phyloP scores from a whole-genome alignment of 441 rosid species.

The Pelargonium exstipulatum region DNA sequence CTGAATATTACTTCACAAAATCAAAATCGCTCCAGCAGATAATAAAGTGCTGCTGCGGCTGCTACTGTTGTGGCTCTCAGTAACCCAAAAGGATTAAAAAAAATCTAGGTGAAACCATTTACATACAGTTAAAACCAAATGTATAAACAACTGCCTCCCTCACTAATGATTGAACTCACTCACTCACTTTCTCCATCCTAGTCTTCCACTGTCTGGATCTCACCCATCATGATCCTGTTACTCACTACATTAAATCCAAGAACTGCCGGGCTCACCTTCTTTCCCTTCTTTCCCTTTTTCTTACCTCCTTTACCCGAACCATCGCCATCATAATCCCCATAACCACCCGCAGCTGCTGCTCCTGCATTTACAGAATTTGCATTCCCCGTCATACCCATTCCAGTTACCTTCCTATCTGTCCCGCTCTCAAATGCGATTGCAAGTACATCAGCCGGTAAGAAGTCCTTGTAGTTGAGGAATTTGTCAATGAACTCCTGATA shows the following conservation, averaged over 20 bases:
- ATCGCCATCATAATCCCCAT: constrained; percentile 23
- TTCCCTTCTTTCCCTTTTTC: constrained; percentile 85
- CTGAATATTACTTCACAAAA: constrained; percentile 21
- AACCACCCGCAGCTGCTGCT: neutral
- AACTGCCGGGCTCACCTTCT: constrained; percentile 76
- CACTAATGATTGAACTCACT: neutral
- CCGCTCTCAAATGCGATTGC: constrained; percentile 63
- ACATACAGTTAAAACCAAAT: constrained; percentile 26
- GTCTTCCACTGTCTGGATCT: constrained; percentile 85
- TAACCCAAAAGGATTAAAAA: constrained; percentile 15
- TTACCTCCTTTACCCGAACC: constrained; percentile 62
- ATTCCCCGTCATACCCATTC: constrained; percentile 28
- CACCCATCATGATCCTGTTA: constrained; percentile 98
- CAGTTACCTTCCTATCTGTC: constrained; percentile 41
- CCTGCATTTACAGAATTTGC: constrained; percentile 39
- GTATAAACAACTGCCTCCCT: constrained; percentile 41
- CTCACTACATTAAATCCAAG: constrained; percentile 91
- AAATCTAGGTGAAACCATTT: constrained; percentile 29
- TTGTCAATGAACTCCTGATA: constrained; percentile 85
- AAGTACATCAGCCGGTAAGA: constrained; percentile 64
- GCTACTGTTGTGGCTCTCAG: constrained; percentile 19
- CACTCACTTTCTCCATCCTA: constrained; percentile 26
- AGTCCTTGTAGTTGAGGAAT: constrained; percentile 75
- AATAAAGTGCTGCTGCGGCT: constrained; percentile 23
- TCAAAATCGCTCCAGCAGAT: constrained; percentile 48